phyloP scores from a whole-genome alignment of 83 land plant genomes.

The Thuja plicata region DNA sequence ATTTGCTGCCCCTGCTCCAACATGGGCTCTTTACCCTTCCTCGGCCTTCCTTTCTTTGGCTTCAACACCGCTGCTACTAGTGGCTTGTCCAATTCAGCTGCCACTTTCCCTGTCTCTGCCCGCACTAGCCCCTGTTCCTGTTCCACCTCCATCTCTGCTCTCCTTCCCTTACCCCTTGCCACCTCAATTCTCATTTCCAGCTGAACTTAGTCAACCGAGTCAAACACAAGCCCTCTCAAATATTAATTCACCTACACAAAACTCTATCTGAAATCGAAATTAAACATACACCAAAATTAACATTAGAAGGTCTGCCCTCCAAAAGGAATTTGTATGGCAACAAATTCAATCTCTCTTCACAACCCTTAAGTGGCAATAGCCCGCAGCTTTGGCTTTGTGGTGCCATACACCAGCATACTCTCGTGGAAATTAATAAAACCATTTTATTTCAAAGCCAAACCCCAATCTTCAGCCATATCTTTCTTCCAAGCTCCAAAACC shows the following conservation, averaged over 20 bases:
- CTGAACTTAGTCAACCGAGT: background rate
- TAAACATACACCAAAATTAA: background rate
- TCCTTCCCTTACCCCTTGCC: background rate
- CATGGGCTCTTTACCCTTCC: background rate
- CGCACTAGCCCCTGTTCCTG: background rate
- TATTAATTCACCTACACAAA: background rate
- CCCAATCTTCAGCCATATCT: background rate
- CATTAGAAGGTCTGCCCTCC: background rate
- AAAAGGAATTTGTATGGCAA: background rate
- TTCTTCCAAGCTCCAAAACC: background rate
- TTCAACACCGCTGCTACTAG: background rate
- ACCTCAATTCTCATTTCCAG: background rate
- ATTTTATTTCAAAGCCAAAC: background rate
- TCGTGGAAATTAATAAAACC: background rate
- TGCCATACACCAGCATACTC: background rate
- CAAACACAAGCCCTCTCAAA: background rate
- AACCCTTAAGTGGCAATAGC: background rate
- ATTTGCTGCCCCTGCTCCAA: background rate
- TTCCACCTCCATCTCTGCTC: conserved; percentile 1
- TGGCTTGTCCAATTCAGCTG: background rate
- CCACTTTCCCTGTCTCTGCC: background rate
- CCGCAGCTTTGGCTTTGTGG: background rate
- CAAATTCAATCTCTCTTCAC: background rate
- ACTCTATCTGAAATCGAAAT: background rate
- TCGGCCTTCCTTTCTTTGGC: conserved; percentile 1